Percentiles rank a stretch among this genome's conserved stretches.
Evolutionary conservation across 176 grass and related monocot species (phyloP).

Genomic region (Elymus sibiricus): DNA sequence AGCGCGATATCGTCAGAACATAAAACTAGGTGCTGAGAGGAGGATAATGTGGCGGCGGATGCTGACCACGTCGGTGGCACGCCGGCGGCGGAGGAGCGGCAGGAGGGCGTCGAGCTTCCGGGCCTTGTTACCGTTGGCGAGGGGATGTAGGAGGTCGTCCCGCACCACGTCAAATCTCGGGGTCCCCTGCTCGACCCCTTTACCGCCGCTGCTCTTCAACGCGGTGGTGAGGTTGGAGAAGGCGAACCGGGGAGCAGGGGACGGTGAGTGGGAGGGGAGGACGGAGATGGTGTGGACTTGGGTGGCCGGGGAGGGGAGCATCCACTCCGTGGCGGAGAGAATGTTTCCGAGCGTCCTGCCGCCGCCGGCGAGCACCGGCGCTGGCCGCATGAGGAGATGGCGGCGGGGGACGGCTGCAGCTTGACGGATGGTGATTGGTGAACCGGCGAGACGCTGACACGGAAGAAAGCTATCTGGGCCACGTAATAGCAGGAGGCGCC

Average conservation of each 20-base stretch:
- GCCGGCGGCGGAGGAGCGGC: conserved; percentile 45
- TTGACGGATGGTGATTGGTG: neutral
- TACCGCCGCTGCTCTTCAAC: neutral
- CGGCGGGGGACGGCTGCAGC: neutral
- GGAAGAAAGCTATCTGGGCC: neutral
- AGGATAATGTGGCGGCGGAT: neutral
- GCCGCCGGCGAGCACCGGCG: conserved; percentile 33
- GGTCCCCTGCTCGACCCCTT: neutral
- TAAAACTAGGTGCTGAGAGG: neutral
- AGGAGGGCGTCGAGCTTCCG: conserved; percentile 88
- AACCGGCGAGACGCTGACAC: neutral
- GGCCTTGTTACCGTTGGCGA: conserved; percentile 90
- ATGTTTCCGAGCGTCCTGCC: conserved; percentile 27
- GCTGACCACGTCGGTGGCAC: conserved; percentile 51
- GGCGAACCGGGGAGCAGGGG: conserved; percentile 18
- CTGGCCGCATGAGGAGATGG: conserved; percentile 26
- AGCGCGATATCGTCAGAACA: neutral
- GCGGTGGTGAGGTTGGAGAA: conserved; percentile 48
- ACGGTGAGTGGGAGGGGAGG: conserved; percentile 1
- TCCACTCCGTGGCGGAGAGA: conserved; percentile 54
- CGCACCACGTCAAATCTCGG: conserved; percentile 56
- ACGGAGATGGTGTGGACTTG: conserved; percentile 69
- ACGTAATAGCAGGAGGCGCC: neutral
- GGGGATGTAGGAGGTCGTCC: conserved; percentile 86
- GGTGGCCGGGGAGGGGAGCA: conserved; percentile 56